Evolutionary conservation across 352 stramenopile species (phyloP).

Genomic region (Globisporangium megalacanthum): DNA sequence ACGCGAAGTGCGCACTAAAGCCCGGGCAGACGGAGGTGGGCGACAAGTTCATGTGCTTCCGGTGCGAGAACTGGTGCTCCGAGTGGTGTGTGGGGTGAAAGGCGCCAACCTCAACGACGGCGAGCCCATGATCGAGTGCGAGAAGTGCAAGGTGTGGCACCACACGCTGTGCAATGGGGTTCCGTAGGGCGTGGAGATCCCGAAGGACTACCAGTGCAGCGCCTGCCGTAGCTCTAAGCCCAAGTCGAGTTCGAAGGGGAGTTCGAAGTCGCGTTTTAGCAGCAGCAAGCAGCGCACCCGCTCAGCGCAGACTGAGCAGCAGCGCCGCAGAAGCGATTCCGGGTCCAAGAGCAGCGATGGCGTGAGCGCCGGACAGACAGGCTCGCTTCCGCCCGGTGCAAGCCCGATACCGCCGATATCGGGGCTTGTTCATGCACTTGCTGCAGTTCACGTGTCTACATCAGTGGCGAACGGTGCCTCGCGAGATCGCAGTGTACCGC

Average conservation of each 20-base stretch:
- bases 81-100: slow-evolving; percentile 50
- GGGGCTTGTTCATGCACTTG: too few relatives aligned
- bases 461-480: too few relatives aligned
- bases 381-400: too few relatives aligned
- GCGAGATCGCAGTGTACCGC: slow-evolving; percentile 13
- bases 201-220: slow-evolving; percentile 51
- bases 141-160: slow-evolving; percentile 46
- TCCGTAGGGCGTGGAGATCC: slow-evolving; percentile 37
- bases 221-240: slow-evolving; percentile 21
- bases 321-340: slow-evolving; percentile 11
- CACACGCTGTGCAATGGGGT: slow-evolving; percentile 65
- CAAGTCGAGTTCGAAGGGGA: slow-evolving; percentile 1
- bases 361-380: too few relatives aligned
- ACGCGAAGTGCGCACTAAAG: slow-evolving; percentile 12
- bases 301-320: slow-evolving; percentile 1
- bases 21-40: slow-evolving; percentile 3
- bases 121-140: slow-evolving; percentile 52
- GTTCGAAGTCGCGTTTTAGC: not conserved
- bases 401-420: too few relatives aligned
- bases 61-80: slow-evolving; percentile 54
- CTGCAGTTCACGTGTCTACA: too few relatives aligned
- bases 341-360: slow-evolving; percentile 6
- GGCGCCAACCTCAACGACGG: slow-evolving; percentile 63
- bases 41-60: slow-evolving; percentile 9
- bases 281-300: slow-evolving; percentile 18